Evolutionary conservation across 176 grass and related monocot genomes (phyloP), one percentile per base, ranked within the genome.

Genomic region (Oryza glaberrima): DNA sequence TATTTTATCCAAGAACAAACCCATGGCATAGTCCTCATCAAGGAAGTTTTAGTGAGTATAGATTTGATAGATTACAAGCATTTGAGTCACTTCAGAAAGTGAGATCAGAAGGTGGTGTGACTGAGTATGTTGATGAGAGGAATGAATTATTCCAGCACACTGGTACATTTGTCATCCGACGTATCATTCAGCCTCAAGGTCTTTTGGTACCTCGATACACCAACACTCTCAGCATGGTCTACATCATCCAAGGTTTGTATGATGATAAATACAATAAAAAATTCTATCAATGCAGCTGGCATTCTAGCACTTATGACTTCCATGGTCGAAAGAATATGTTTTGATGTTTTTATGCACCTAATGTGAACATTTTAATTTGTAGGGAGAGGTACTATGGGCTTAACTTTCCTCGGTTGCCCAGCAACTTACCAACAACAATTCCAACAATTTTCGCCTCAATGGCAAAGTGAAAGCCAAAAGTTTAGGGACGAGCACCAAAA

Each of bases 61-160:
- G 46, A 48, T 48, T 48, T 13, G 10, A 48, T 48, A 14, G 46
- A 48, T 3, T 14, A 48, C 11, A 14, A 13, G 11, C 0, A 48
- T 13, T 48, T 48, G 46, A 48, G 11, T 10, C 46, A 12, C 46
- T 48, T 48, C 46, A 11, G 11, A 70, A 54, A 9, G 79, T 90
- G 38, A 70, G 70, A 48, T 77, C 78, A 38, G 79, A 90, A 80
- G 88, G 78, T 9, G 79, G 83, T 2, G 35, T 77, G 64, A 86
- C 81, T 6, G 78, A 90, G 65, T 90, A 82, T 60, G 86, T 86
- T 36, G 83, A 90, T 12, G 72, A 82, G 78, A 46, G 65, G 47
- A 86, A 78, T 38, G 88, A 90, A 68, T 73, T 38, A 38, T 6
- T 38, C 36, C 36, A 38, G 6, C 36, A 38, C 36, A 38, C 36